These are phyloP conservation scores for Plenodomus biglobosus DNA, from an alignment of 2,329 filamentous ascomycete genomes.

Conservation along the genomic window DNA sequence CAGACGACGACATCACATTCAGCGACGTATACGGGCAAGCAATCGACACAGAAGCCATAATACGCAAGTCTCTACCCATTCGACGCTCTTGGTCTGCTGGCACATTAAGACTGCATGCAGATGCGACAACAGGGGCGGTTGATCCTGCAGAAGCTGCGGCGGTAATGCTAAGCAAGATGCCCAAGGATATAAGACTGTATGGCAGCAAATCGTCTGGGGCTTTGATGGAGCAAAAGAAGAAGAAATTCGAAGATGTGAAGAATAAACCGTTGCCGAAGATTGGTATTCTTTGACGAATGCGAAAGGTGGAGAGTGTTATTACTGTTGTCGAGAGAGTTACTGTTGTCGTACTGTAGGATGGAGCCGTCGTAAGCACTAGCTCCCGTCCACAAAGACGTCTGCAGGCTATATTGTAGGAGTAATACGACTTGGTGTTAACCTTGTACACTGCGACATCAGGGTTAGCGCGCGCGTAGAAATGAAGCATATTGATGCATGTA, in stretches of 20 bases:
- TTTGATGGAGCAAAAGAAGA: conserved; percentile 6
- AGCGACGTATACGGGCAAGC: conserved; percentile 13
- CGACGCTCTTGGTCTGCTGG: conserved; percentile 15
- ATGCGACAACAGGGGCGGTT: conserved; percentile 1
- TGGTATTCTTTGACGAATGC: conserved; percentile 14
- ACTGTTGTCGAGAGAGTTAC: not conserved
- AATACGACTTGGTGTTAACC: too few species aligned
- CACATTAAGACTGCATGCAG: conserved; percentile 8
- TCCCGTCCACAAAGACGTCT: too few species aligned
- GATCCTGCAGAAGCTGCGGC: conserved; percentile 9
- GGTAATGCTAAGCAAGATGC: conserved; percentile 9
- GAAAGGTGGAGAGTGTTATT: not conserved
- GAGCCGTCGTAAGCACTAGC: too few species aligned
- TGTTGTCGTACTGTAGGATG: not conserved
- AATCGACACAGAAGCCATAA: conserved; percentile 6
- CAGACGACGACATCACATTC: conserved; percentile 11
- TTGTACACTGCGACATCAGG: too few species aligned
- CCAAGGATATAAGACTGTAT: conserved; percentile 4
- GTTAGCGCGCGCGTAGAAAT: too few species aligned
- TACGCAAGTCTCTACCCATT: conserved; percentile 10
- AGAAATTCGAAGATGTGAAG: conserved; percentile 26
- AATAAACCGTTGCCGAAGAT: conserved; percentile 35
- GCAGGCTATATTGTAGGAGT: too few species aligned
- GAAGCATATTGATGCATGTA: too few species aligned
- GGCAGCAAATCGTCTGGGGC: conserved; percentile 3